Conservation (phyloP, 2,329 filamentous ascomycete genomes). For the Neonectria magnoliae region DNA sequence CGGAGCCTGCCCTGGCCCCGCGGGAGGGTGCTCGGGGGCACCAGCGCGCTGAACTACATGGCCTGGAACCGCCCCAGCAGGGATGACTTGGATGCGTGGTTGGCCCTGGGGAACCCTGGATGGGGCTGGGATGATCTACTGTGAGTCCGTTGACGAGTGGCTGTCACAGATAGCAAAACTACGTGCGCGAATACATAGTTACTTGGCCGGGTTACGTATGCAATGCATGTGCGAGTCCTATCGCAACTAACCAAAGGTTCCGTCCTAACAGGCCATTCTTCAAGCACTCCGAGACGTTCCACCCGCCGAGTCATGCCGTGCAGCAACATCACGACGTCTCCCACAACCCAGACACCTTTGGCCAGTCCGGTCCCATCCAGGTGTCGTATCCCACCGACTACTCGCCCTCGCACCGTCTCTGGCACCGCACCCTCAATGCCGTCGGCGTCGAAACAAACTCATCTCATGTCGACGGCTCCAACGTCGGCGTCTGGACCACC, state of each 20-base stretch:
- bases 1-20: constrained; percentile 54
- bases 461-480: constrained; percentile 60
- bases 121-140: constrained; percentile 63
- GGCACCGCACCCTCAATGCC: constrained; percentile 58
- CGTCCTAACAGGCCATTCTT: constrained; percentile 55
- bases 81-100: constrained; percentile 67
- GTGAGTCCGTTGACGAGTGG: constrained; percentile 37
- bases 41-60: constrained; percentile 69
- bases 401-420: constrained; percentile 54
- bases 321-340: constrained; percentile 49
- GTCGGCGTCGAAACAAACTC: constrained; percentile 54
- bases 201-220: neutral
- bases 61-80: constrained; percentile 59
- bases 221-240: too few species aligned
- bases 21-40: constrained; percentile 68
- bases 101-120: constrained; percentile 64
- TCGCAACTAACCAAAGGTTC: constrained; percentile 11
- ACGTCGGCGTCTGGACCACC: constrained; percentile 60
- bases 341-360: constrained; percentile 54
- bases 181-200: too few species aligned
- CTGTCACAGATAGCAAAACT: neutral
- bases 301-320: constrained; percentile 49
- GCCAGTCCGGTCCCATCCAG: constrained; percentile 58
- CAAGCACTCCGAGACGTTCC: constrained; percentile 60
- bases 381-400: constrained; percentile 56